Conservation (phyloP, 768 basidiomycete species). For the Kwoniella sp. region DNA sequence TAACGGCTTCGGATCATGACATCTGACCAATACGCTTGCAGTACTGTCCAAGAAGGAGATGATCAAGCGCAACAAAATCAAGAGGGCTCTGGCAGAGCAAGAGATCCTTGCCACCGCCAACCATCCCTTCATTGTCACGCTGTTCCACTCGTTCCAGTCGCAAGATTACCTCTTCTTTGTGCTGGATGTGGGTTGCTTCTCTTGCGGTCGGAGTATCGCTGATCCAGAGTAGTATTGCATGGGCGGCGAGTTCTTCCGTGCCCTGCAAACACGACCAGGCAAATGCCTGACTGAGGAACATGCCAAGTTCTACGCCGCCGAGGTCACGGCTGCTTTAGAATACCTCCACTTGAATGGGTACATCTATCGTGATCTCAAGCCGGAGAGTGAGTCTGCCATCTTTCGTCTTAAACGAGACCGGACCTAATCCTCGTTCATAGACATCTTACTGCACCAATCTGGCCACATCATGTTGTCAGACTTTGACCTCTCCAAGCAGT, state of each 20-base stretch:
- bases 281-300: constrained; percentile 95
- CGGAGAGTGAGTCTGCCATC: constrained; percentile 74
- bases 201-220: no score
- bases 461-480: constrained; percentile 99
- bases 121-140: constrained; percentile 98
- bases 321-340: constrained; percentile 94
- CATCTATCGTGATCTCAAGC: constrained; percentile 98
- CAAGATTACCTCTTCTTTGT: constrained; percentile 91
- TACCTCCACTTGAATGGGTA: constrained; percentile 99
- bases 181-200: constrained; percentile 33
- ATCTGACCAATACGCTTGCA: neutral
- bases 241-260: constrained; percentile 98
- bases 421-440: constrained; percentile 52
- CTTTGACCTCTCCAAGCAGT: constrained; percentile 97
- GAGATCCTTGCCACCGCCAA: constrained; percentile 98
- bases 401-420: neutral
- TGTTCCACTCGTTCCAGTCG: constrained; percentile 98
- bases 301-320: constrained; percentile 95
- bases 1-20: no score
- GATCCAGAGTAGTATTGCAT: constrained; percentile 90
- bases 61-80: constrained; percentile 99
- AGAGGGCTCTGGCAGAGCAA: constrained; percentile 95
- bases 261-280: constrained; percentile 90
- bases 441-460: constrained; percentile 93
- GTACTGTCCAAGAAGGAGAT: constrained; percentile 99